phyloP scores from a whole-genome alignment of 2,329 filamentous ascomycete genomes.

The Alternaria sp. region DNA sequence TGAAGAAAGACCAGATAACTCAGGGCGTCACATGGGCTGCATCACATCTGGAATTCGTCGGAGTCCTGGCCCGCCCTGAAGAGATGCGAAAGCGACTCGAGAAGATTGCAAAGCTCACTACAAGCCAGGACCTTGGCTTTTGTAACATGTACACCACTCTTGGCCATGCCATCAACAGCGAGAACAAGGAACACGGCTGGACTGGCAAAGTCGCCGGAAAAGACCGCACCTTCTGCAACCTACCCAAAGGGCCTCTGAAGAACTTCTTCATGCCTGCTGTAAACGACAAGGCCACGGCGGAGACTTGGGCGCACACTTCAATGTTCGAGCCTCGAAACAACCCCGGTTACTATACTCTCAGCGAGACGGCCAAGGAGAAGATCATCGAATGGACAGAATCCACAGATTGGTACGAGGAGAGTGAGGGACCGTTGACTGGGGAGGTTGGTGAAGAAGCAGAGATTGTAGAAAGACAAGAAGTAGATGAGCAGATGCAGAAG shows the following conservation, averaged over 20 bases:
- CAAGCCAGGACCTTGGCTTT: slow-evolving; percentile 76
- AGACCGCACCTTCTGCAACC: slow-evolving; percentile 86
- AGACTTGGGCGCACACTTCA: slow-evolving; percentile 81
- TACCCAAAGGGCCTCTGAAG: slow-evolving; percentile 47
- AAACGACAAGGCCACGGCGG: slow-evolving; percentile 81
- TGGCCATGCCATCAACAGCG: slow-evolving; percentile 69
- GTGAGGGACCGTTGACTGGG: slow-evolving; percentile 38
- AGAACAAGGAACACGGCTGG: slow-evolving; percentile 46
- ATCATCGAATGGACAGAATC: slow-evolving; percentile 71
- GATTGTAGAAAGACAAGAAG: slow-evolving; percentile 38
- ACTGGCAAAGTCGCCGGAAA: slow-evolving; percentile 69
- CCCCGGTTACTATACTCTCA: slow-evolving; percentile 73
- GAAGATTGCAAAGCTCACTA: slow-evolving; percentile 70
- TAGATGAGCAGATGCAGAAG: slow-evolving; percentile 32
- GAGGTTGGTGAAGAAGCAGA: slow-evolving; percentile 44
- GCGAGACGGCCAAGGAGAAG: slow-evolving; percentile 70
- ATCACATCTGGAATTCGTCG: slow-evolving; percentile 92
- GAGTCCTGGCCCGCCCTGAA: slow-evolving; percentile 83
- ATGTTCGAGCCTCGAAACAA: slow-evolving; percentile 79
- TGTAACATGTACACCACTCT: slow-evolving; percentile 88
- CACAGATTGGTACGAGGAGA: slow-evolving; percentile 69
- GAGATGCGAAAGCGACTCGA: slow-evolving; percentile 79
- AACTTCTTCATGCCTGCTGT: slow-evolving; percentile 56
- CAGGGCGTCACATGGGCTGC: slow-evolving; percentile 82
- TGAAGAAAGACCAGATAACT: slow-evolving; percentile 80